Conservation (phyloP, 2,329 filamentous ascomycete genomes). For the Xylariaceae sp. region DNA sequence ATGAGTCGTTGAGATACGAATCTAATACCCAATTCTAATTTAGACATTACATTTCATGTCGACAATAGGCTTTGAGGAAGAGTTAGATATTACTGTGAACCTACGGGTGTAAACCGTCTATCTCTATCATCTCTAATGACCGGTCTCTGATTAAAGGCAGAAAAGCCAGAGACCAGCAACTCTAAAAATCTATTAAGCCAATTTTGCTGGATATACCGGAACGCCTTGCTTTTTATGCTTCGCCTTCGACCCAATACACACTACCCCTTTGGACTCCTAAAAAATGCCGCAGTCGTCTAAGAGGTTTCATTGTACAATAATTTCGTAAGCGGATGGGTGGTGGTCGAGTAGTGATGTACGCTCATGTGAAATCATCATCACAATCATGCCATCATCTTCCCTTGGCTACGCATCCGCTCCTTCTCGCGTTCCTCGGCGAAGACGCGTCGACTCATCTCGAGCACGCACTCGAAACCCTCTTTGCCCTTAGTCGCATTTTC, state of each 20-base stretch:
- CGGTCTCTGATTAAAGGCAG: background rate
- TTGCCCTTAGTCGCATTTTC: constrained; percentile 91
- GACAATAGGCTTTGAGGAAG: too few species aligned
- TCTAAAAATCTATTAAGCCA: constrained; percentile 27
- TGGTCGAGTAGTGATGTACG: constrained; percentile 12
- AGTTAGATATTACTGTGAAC: constrained; percentile 20
- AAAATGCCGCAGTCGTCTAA: constrained; percentile 36
- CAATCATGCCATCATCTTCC: constrained; percentile 40
- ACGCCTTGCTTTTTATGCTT: constrained; percentile 43
- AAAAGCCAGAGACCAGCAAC: constrained; percentile 1
- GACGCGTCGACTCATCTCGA: constrained; percentile 90
- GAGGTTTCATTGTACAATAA: constrained; percentile 23
- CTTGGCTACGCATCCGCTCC: constrained; percentile 47
- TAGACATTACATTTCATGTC: too few species aligned
- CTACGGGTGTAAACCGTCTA: constrained; percentile 12
- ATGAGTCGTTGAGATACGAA: background rate
- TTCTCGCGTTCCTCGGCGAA: constrained; percentile 88
- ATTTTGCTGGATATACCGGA: constrained; percentile 42
- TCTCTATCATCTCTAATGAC: constrained; percentile 21
- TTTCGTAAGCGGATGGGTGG: constrained; percentile 11
- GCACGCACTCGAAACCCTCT: constrained; percentile 93
- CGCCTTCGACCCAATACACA: constrained; percentile 7
- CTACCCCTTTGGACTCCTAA: constrained; percentile 19
- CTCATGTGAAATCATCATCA: background rate
- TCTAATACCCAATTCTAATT: too few species aligned